These are phyloP conservation scores for Testicularia cyperi DNA, from an alignment of 1,284 basidiomycete genomes.

Conservation along the genomic window DNA sequence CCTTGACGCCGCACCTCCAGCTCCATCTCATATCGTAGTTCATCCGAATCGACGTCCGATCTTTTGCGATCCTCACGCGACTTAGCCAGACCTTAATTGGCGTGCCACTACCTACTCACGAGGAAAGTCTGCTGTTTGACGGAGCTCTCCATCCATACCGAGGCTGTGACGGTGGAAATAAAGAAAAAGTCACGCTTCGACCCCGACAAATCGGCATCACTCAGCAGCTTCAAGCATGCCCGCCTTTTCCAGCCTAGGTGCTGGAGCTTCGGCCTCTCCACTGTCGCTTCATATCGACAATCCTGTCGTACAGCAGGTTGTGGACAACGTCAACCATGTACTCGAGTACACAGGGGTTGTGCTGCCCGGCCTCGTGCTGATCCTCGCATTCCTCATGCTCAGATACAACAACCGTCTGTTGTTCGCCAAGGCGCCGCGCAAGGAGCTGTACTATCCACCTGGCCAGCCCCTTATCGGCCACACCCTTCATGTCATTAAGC, in stretches of 20 bases:
- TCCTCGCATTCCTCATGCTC: conserved; percentile 12
- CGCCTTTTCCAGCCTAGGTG: conserved; percentile 12
- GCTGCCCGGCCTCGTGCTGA: conserved; percentile 13
- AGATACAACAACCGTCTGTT: conserved; percentile 33
- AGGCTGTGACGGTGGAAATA: too few species aligned
- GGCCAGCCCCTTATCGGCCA: conserved; percentile 31
- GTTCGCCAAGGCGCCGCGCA: conserved; percentile 16
- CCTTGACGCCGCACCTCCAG: too few species aligned
- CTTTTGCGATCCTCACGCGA: too few species aligned
- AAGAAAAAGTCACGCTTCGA: too few species aligned
- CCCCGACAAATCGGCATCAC: too few species aligned
- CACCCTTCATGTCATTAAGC: conserved; percentile 10
- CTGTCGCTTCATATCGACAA: conserved; percentile 23
- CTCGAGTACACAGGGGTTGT: conserved; percentile 9
- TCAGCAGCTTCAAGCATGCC: too few species aligned
- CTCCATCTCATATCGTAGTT: too few species aligned
- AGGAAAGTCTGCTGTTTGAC: too few species aligned
- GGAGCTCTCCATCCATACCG: too few species aligned
- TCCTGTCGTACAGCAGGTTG: conserved; percentile 6
- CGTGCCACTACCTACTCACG: too few species aligned
- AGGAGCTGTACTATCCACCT: conserved; percentile 17
- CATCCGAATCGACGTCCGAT: too few species aligned
- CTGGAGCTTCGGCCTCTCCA: conserved; percentile 7
- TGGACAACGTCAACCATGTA: conserved; percentile 8
- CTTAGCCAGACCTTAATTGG: too few species aligned